Evolutionary conservation across 495 filamentous ascomycete genomes (phyloP).

Genomic region (Talaromyces stipitatus): DNA sequence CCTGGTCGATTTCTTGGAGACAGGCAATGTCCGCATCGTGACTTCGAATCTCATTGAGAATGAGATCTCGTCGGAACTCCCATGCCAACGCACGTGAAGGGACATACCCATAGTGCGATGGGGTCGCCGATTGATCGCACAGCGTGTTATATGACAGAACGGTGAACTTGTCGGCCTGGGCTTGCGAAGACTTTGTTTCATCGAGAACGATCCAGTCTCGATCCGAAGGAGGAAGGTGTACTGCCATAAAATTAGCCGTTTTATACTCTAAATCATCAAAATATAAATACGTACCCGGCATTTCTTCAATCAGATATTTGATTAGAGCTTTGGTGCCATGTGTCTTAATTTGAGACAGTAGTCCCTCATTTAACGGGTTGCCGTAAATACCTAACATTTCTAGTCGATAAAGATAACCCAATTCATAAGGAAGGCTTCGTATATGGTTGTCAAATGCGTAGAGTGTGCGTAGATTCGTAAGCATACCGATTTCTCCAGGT

Average conservation of each 20-base stretch:
- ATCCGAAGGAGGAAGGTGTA: conserved; percentile 60
- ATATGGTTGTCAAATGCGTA: conserved; percentile 86
- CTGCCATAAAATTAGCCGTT: conserved; percentile 16
- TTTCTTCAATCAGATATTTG: conserved; percentile 69
- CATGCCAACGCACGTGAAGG: conserved; percentile 70
- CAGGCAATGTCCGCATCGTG: conserved; percentile 83
- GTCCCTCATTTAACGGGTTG: conserved; percentile 66
- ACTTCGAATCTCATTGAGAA: conserved; percentile 71
- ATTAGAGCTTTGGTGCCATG: conserved; percentile 82
- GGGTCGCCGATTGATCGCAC: conserved; percentile 84
- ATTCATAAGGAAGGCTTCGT: conserved; percentile 68
- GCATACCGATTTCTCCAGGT: conserved; percentile 92
- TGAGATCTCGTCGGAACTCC: conserved; percentile 75
- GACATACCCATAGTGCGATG: conserved; percentile 78
- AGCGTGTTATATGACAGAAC: conserved; percentile 91
- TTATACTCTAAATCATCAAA: conserved; percentile 5
- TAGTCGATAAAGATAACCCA: conserved; percentile 79
- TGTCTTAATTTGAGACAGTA: conserved; percentile 73
- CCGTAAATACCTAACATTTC: conserved; percentile 89
- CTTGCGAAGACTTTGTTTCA: conserved; percentile 37
- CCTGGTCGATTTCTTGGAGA: conserved; percentile 85
- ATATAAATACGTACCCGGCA: conserved; percentile 56
- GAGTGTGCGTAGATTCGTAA: conserved; percentile 73
- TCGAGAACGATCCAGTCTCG: conserved; percentile 64
- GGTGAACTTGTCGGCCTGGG: conserved; percentile 54